Evolutionary conservation across 257 asterid species (phyloP).

Genomic region (Striga asiatica): DNA sequence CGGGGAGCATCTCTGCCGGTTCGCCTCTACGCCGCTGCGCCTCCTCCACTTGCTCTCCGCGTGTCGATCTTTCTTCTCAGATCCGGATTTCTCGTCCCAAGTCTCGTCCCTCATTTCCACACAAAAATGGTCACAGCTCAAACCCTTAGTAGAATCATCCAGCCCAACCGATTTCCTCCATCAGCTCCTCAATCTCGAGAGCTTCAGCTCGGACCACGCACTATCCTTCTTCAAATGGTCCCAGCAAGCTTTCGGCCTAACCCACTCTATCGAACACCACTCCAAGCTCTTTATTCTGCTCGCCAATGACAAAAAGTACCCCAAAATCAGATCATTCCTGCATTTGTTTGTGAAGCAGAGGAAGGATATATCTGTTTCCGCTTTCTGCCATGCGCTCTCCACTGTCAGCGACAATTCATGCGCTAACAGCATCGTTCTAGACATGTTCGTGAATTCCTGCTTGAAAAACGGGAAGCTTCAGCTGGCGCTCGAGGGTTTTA

Average conservation of each 20-base stretch:
- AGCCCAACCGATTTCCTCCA: constrained; percentile 32
- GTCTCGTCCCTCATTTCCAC: constrained; percentile 36
- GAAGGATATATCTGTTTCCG: constrained; percentile 25
- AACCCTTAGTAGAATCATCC: constrained; percentile 28
- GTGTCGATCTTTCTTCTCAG: constrained; percentile 6
- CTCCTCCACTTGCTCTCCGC: constrained; percentile 13
- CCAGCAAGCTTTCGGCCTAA: constrained; percentile 32
- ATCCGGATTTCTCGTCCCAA: constrained; percentile 21
- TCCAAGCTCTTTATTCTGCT: constrained; percentile 35
- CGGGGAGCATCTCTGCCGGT: constrained; percentile 33
- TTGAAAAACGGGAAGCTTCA: constrained; percentile 35
- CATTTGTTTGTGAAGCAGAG: constrained; percentile 35
- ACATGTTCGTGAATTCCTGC: constrained; percentile 47
- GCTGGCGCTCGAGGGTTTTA: constrained; percentile 65
- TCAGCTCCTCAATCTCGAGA: constrained; percentile 28
- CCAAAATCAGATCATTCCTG: constrained; percentile 54
- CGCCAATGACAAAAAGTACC: constrained; percentile 45
- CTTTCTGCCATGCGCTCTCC: constrained; percentile 46
- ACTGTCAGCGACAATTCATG: constrained; percentile 36
- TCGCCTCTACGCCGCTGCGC: constrained; percentile 20
- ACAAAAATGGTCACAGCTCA: constrained; percentile 55
- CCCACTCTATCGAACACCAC: constrained; percentile 34
- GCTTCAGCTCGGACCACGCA: constrained; percentile 28
- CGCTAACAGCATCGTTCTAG: constrained; percentile 48
- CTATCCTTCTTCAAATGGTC: constrained; percentile 62